phyloP scores from a whole-genome alignment of 495 filamentous ascomycete species.

The Filosporella fistucella region DNA sequence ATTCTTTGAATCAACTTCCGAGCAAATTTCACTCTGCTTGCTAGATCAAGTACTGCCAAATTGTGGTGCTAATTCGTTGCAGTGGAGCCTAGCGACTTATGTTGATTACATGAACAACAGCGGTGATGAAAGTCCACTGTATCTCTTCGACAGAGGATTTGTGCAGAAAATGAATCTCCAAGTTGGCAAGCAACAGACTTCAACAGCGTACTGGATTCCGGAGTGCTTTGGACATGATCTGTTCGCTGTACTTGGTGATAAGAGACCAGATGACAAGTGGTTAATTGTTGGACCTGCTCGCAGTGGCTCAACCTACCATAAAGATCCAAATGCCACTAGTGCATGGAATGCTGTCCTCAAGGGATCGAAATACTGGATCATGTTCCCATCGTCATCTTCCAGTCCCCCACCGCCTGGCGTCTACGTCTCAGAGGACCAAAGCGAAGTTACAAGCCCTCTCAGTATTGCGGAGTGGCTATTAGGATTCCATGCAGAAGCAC shows the following conservation, averaged over 20 bases:
- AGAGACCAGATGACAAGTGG: slow-evolving; percentile 88
- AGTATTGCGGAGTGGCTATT: slow-evolving; percentile 96
- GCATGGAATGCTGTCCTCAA: slow-evolving; percentile 95
- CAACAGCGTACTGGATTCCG: slow-evolving; percentile 75
- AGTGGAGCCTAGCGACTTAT: slow-evolving; percentile 82
- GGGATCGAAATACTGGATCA: slow-evolving; percentile 97
- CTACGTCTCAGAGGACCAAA: slow-evolving; percentile 85
- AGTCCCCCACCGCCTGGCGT: slow-evolving; percentile 74
- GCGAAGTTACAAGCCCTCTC: slow-evolving; percentile 90
- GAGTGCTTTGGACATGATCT: slow-evolving; percentile 85
- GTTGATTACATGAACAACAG: slow-evolving; percentile 78
- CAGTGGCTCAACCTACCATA: slow-evolving; percentile 95
- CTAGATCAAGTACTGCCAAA: too few species aligned
- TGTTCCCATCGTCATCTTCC: slow-evolving; percentile 68
- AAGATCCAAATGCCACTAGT: slow-evolving; percentile 64
- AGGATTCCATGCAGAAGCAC: slow-evolving; percentile 84
- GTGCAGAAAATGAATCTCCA: slow-evolving; percentile 77
- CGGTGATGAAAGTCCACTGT: slow-evolving; percentile 84
- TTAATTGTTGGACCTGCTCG: slow-evolving; percentile 86
- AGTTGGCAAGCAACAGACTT: slow-evolving; percentile 45
- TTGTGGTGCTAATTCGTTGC: too few species aligned
- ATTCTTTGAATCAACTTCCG: too few species aligned
- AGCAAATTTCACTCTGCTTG: too few species aligned
- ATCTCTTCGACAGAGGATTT: slow-evolving; percentile 86
- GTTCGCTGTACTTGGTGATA: slow-evolving; percentile 73